Percentiles rank a stretch among this genome's conserved stretches.
Evolutionary conservation across 441 rosid genomes (phyloP).

Genomic region (Cnidoscolus chayamansa): DNA sequence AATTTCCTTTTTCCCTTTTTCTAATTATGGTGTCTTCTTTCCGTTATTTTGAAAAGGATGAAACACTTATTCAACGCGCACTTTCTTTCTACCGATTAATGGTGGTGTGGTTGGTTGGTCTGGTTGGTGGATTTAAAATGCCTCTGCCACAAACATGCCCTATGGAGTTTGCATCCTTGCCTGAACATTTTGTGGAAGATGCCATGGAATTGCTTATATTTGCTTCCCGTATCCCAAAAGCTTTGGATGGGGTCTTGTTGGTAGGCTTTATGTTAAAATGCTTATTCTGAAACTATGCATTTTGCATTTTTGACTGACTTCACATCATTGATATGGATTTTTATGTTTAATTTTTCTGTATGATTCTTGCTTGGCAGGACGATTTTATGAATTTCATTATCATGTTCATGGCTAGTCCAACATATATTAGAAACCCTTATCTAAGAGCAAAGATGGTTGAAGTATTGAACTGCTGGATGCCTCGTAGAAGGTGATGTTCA

Average conservation of each 20-base stretch:
- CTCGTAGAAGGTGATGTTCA: constrained; percentile 64
- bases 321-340: constrained; percentile 3
- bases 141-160: constrained; percentile 81
- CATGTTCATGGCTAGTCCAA: constrained; percentile 96
- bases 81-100: constrained; percentile 85
- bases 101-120: constrained; percentile 84
- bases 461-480: constrained; percentile 99
- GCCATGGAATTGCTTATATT: constrained; percentile 91
- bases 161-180: constrained; percentile 93
- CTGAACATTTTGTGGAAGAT: constrained; percentile 99
- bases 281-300: background rate
- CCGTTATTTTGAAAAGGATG: constrained; percentile 50
- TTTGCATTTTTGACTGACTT: background rate
- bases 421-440: constrained; percentile 84
- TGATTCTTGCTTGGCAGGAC: constrained; percentile 53
- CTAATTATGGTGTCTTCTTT: constrained; percentile 6
- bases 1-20: background rate
- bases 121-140: constrained; percentile 97
- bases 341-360: background rate
- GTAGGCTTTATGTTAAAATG: constrained; percentile 40
- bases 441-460: constrained; percentile 99
- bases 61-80: constrained; percentile 69
- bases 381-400: constrained; percentile 98
- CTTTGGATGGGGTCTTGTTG: constrained; percentile 75
- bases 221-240: constrained; percentile 89